Evolutionary conservation across 768 basidiomycete species (phyloP).

Genomic region (Pulveroboletus sp.): DNA sequence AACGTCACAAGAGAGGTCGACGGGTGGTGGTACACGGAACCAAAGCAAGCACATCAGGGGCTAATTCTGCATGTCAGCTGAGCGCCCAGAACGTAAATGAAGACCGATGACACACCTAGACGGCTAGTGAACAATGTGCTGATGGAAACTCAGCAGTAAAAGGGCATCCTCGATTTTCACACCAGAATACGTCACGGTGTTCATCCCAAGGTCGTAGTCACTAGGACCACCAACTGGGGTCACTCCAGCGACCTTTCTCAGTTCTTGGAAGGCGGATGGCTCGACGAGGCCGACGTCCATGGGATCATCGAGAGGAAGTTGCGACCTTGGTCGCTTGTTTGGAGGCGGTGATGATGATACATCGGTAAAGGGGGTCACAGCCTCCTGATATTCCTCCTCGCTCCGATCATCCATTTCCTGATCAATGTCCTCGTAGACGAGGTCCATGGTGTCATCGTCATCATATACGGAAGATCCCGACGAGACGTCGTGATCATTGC

Average conservation of each 20-base stretch:
- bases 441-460: slow-evolving; percentile 48
- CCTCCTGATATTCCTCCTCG: slow-evolving; percentile 73
- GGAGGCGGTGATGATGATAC: slow-evolving; percentile 40
- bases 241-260: slow-evolving; percentile 43
- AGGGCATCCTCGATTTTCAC: slow-evolving; percentile 74
- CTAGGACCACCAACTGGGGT: slow-evolving; percentile 14
- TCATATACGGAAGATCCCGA: slow-evolving; percentile 51
- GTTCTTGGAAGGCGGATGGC: slow-evolving; percentile 42
- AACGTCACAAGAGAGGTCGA: slow-evolving; percentile 7
- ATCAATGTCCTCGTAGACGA: slow-evolving; percentile 41
- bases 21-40: slow-evolving; percentile 22
- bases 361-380: slow-evolving; percentile 68
- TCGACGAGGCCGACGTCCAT: slow-evolving; percentile 38
- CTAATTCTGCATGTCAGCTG: slow-evolving; percentile 16
- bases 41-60: slow-evolving; percentile 10
- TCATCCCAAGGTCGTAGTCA: slow-evolving; percentile 27
- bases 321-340: slow-evolving; percentile 28
- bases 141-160: slow-evolving; percentile 71
- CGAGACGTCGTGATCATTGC: slow-evolving; percentile 49
- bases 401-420: slow-evolving; percentile 52
- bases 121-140: slow-evolving; percentile 54
- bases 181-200: slow-evolving; percentile 40
- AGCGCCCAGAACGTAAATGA: background rate
- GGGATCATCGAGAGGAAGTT: slow-evolving; percentile 31
- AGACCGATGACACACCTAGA: slow-evolving; percentile 19